These are phyloP conservation scores for Ceratorhiza oryzae-sativae DNA, from an alignment of 1,284 basidiomycete genomes.

Conservation along the genomic window DNA sequence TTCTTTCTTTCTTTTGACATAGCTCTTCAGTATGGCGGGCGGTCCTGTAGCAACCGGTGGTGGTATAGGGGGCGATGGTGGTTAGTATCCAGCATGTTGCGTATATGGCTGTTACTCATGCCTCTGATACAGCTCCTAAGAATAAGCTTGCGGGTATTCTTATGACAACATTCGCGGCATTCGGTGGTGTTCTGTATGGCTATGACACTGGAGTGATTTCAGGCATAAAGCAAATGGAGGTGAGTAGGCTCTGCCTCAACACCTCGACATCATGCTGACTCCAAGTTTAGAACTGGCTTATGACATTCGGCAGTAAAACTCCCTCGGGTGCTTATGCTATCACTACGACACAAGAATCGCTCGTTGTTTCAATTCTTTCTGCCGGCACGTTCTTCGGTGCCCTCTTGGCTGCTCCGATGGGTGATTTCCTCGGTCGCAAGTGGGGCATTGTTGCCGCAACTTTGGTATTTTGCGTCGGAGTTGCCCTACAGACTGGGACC, in stretches of 20 bases:
- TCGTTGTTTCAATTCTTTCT: slow-evolving; percentile 74
- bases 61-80: slow-evolving; percentile 57
- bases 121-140: slow-evolving; percentile 51
- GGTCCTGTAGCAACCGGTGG: slow-evolving; percentile 57
- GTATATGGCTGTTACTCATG: background rate
- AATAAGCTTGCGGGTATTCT: slow-evolving; percentile 63
- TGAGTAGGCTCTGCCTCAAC: background rate
- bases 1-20: background rate
- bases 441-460: slow-evolving; percentile 67
- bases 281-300: slow-evolving; percentile 48
- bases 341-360: slow-evolving; percentile 61
- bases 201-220: slow-evolving; percentile 82
- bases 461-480: slow-evolving; percentile 69
- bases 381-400: slow-evolving; percentile 73
- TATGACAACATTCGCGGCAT: slow-evolving; percentile 76
- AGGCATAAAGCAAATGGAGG: slow-evolving; percentile 66
- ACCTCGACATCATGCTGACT: background rate
- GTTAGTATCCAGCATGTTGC: slow-evolving; percentile 41
- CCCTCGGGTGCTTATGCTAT: slow-evolving; percentile 50
- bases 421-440: slow-evolving; percentile 63
- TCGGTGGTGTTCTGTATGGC: slow-evolving; percentile 84
- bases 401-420: slow-evolving; percentile 50
- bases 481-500: slow-evolving; percentile 61
- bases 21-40: slow-evolving; percentile 56
- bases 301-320: slow-evolving; percentile 58